Evolutionary conservation across 129 eudicot species (phyloP), one percentile per base, ranked within the genome.

Genomic region (Tanacetum coccineum): DNA sequence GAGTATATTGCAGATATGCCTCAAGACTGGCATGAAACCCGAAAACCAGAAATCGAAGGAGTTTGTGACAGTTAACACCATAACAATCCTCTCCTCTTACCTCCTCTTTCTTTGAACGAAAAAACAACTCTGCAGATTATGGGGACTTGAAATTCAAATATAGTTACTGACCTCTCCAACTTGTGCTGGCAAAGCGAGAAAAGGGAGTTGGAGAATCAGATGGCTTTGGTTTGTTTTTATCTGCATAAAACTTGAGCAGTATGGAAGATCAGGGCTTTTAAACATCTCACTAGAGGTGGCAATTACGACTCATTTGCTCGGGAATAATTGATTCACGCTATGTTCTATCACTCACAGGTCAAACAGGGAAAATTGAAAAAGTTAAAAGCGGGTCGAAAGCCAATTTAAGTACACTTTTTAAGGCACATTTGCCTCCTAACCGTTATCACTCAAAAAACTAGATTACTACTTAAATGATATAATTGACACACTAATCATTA

Each of bases 221-320:
- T 61, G 58, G 64, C 17, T 4, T 52, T 46, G 15, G 30, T 55
- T 66, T 42, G 51, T 42, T 22, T 22, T 58, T 72, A 72, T 72
- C 78, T 72, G 82, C 78, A 53, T 36, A 46, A 47, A 73, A 50
- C 59, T 28, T 40, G 11, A 73, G 53, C 19, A 59, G 5, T 50
- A 66, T 39, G 42, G 59, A 66, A 20, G 15, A 66, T 57, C 39
- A 67, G 68, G 39, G 13, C 18, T 73, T 65, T 39, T 55, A 13
- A 18, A 46, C 6, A 59, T 2, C 10, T 74, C 17, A 80, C 45
- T 54, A 44, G 18, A 61, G 42, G 44, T 55, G 54, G 11, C 64
- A 55, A 54, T 39, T 40, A 53, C 0, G 2, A 40, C 39, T 15
- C 68, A 11, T 42, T 63, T 62, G 13, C 17, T 62, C n/a, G 4